Conservation (phyloP, 2,329 filamentous ascomycete species). For the Cladophialophora immunda region DNA sequence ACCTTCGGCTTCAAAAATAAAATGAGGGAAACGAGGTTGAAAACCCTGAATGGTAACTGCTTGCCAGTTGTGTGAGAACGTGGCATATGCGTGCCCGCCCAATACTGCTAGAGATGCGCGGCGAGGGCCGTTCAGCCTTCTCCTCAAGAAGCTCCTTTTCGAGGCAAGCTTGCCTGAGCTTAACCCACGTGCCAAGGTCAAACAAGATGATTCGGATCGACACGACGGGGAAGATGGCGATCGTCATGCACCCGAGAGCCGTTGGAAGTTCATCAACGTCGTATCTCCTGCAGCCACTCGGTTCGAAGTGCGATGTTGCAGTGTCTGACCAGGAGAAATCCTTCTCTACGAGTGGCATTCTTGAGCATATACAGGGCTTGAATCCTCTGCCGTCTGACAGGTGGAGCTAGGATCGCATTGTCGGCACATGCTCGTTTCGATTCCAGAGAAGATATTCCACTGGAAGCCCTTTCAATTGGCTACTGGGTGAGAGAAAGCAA, state of each 20-base stretch:
- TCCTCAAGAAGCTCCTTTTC: not conserved
- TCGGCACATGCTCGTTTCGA: not conserved
- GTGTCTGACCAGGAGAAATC: constrained; percentile 2
- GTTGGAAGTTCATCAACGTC: not conserved
- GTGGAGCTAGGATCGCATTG: not conserved
- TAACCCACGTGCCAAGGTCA: constrained; percentile 26
- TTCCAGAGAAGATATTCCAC: not conserved
- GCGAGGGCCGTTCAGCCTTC: constrained; percentile 2
- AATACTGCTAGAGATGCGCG: constrained; percentile 2
- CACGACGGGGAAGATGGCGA: constrained; percentile 2
- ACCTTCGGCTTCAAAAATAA: no score
- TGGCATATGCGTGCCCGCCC: not conserved
- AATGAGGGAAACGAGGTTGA: not conserved
- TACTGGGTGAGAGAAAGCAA: not conserved
- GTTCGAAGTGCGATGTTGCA: constrained; percentile 21
- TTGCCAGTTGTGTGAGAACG: constrained; percentile 15
- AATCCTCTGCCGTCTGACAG: not conserved
- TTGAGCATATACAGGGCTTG: not conserved
- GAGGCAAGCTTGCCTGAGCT: constrained; percentile 3
- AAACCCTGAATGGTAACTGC: not conserved
- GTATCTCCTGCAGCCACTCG: constrained; percentile 9
- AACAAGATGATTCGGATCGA: constrained; percentile 27
- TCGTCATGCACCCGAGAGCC: not conserved
- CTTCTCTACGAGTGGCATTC: not conserved
- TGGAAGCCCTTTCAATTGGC: not conserved